A percentile compares a stretch with the other conserved stretches of the same genome.
Conservation (phyloP, 139 green algal species). For the Chlorella sp. region DNA sequence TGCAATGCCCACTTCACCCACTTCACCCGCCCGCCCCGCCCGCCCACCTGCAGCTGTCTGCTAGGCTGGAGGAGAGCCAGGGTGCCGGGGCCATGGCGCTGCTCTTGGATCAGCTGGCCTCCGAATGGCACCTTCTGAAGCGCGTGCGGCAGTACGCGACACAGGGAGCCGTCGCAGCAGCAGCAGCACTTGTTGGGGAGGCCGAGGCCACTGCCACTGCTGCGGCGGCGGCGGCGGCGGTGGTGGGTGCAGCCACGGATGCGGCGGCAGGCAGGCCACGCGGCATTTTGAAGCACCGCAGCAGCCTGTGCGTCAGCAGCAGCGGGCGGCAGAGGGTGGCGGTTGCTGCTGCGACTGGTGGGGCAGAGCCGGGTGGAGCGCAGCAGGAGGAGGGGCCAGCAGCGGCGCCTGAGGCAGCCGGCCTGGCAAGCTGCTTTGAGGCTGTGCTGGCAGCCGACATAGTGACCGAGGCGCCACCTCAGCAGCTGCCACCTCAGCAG, state of each 20-base stretch:
- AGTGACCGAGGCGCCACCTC: background rate
- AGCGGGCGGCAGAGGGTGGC: background rate
- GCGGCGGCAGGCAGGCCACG: background rate
- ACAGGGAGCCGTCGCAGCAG: background rate
- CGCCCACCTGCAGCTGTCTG: background rate
- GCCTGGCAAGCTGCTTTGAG: slow-evolving; percentile 1
- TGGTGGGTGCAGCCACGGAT: background rate
- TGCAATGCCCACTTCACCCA: background rate
- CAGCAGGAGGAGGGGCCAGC: background rate
- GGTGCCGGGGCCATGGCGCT: slow-evolving; percentile 14
- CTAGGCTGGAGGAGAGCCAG: background rate
- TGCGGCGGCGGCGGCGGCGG: background rate
- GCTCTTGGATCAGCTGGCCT: slow-evolving; percentile 29
- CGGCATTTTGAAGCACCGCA: slow-evolving; percentile 43
- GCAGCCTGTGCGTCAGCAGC: slow-evolving; percentile 7
- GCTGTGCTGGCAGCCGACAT: slow-evolving; percentile 20
- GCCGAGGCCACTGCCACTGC: background rate
- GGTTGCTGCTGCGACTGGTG: background rate
- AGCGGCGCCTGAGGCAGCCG: background rate
- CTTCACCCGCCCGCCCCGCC: background rate
- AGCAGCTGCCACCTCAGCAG: background rate
- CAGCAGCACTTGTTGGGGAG: too few species aligned
- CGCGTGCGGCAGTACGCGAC: slow-evolving; percentile 36
- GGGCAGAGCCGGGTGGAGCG: background rate
- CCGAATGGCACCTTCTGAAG: slow-evolving; percentile 53